These are phyloP conservation scores for Nicotiana undulata DNA, from an alignment of 257 asterid species.

Conservation along the genomic window DNA sequence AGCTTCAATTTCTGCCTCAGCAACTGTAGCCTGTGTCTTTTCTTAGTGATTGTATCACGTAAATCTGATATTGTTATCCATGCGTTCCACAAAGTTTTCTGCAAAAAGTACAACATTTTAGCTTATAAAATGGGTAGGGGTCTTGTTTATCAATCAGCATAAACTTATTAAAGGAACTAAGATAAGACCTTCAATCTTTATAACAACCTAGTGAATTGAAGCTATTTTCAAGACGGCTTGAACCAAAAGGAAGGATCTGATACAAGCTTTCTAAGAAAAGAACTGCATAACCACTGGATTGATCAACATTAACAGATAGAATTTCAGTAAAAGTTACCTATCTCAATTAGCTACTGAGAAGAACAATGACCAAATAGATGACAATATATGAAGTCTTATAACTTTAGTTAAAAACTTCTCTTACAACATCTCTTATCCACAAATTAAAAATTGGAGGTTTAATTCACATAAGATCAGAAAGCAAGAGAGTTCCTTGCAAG, in stretches of 20 bases:
- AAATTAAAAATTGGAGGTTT: neutral
- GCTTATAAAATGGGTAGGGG: neutral
- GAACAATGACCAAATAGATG: neutral
- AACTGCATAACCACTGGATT: neutral
- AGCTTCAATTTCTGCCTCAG: constrained; percentile 86
- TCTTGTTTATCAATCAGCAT: neutral
- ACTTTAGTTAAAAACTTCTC: neutral
- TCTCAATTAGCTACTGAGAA: neutral
- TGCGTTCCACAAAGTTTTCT: constrained; percentile 90
- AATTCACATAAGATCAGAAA: neutral
- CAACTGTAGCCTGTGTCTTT: constrained; percentile 87
- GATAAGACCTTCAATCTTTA: neutral
- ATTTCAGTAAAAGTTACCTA: neutral
- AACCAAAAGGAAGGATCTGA: neutral
- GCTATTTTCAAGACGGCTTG: neutral
- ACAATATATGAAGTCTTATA: neutral
- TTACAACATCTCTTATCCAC: neutral
- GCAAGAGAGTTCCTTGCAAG: neutral
- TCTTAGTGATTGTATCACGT: constrained; percentile 83
- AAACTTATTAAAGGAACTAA: neutral
- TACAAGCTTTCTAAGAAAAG: neutral
- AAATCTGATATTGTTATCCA: constrained; percentile 91
- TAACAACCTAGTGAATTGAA: neutral
- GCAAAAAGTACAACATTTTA: constrained; percentile 14
- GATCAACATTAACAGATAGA: neutral